Conservation (phyloP, 2,329 filamentous ascomycete species). For the Daldinia eschscholtzii region DNA sequence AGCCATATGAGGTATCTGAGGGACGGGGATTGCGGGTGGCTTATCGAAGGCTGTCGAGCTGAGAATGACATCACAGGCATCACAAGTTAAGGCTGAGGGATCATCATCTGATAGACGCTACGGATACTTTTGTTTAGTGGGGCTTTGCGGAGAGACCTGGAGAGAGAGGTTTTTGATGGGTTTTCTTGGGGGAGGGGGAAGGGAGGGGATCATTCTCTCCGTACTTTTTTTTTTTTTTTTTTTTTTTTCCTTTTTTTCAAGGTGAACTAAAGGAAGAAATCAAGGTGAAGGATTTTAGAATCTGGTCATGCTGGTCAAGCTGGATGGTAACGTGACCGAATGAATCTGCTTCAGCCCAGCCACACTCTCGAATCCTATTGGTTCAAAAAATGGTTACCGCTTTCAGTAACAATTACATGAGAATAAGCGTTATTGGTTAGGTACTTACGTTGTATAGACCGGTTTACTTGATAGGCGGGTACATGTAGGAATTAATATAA, state of each 20-base stretch:
- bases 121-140: conserved; percentile 34
- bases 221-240: too few relatives aligned
- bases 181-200: background rate
- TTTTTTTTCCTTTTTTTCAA: conserved; percentile 8
- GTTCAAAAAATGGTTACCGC: conserved; percentile 20
- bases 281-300: conserved; percentile 22
- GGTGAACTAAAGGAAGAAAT: conserved; percentile 30
- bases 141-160: conserved; percentile 30
- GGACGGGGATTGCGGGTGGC: background rate
- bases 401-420: conserved; percentile 33
- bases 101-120: conserved; percentile 31
- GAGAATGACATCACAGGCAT: conserved; percentile 43
- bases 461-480: conserved; percentile 4
- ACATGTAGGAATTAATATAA: conserved; percentile 4
- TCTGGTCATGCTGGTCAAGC: conserved; percentile 24
- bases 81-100: conserved; percentile 33
- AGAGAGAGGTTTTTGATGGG: background rate
- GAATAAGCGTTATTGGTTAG: conserved; percentile 3
- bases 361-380: conserved; percentile 29
- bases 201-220: conserved; percentile 10
- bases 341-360: conserved; percentile 36
- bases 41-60: conserved; percentile 30
- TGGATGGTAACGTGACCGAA: conserved; percentile 37
- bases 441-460: background rate
- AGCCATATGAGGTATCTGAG: background rate